These are phyloP conservation scores for Aspergillus egyptiacus DNA, from an alignment of 495 filamentous ascomycete species.

Conservation along the genomic window DNA sequence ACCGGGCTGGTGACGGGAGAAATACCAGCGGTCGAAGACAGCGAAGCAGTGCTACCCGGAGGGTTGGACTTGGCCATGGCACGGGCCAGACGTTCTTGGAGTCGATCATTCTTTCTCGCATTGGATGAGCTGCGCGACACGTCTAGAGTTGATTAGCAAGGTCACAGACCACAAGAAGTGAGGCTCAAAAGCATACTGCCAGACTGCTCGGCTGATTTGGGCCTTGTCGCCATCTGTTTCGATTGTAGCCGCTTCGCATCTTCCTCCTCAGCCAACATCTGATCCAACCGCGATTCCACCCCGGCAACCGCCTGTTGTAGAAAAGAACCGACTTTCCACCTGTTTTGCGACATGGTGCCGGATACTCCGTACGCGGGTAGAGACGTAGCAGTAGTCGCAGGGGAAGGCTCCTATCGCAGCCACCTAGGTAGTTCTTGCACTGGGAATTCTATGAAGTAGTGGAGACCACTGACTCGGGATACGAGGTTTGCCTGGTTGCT, in stretches of 20 bases:
- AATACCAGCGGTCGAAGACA: constrained; percentile 30
- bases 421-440: too few species aligned
- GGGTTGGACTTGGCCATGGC: constrained; percentile 48
- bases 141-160: constrained; percentile 28
- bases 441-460: too few species aligned
- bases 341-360: constrained; percentile 39
- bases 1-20: constrained; percentile 32
- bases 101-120: constrained; percentile 60
- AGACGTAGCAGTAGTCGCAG: background rate
- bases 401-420: background rate
- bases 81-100: constrained; percentile 80
- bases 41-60: constrained; percentile 21
- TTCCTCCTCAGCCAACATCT: constrained; percentile 78
- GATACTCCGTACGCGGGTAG: constrained; percentile 4
- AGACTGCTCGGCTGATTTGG: constrained; percentile 19
- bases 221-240: constrained; percentile 21
- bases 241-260: constrained; percentile 28
- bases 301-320: constrained; percentile 88
- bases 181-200: constrained; percentile 16
- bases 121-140: constrained; percentile 49
- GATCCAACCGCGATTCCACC: constrained; percentile 88
- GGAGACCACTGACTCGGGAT: too few species aligned
- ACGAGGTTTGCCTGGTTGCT: constrained; percentile 13
- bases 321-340: constrained; percentile 62
- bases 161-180: background rate